These are phyloP conservation scores for Sanghuangporus baumii DNA, from an alignment of 1,284 basidiomycete species.

Conservation along the genomic window DNA sequence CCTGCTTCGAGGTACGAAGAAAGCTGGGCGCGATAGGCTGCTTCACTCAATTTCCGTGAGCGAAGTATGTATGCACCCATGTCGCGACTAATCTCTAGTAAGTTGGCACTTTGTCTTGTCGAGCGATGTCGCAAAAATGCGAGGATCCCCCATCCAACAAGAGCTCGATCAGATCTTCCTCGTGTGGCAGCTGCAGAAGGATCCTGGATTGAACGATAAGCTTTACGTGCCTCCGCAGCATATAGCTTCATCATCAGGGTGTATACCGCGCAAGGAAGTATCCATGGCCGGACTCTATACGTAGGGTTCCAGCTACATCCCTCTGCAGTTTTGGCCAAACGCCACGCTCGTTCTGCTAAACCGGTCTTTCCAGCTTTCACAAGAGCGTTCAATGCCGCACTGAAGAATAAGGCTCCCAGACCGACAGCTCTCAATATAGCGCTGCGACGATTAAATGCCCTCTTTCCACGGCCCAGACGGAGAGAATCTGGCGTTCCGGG, in stretches of 20 bases:
- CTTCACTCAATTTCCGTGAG: conserved; percentile 1
- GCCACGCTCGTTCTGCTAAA: conserved; percentile 60
- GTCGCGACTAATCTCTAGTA: background rate
- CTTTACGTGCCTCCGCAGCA: conserved; percentile 39
- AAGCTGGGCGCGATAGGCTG: background rate
- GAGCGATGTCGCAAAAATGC: conserved; percentile 16
- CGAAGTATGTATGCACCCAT: conserved; percentile 9
- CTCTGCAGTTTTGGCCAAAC: conserved; percentile 51
- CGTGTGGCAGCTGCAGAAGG: conserved; percentile 11
- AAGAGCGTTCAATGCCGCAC: conserved; percentile 53
- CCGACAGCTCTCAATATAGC: conserved; percentile 31
- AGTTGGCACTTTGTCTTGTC: background rate
- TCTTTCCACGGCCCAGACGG: conserved; percentile 17
- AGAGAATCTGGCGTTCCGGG: conserved; percentile 23
- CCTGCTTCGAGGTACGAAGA: background rate
- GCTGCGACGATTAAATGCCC: background rate
- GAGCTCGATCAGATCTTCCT: conserved; percentile 16
- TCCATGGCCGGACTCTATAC: conserved; percentile 43
- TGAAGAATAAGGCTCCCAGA: conserved; percentile 56
- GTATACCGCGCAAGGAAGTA: conserved; percentile 59
- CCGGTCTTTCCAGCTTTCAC: conserved; percentile 49
- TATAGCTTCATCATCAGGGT: conserved; percentile 68
- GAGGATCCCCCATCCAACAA: conserved; percentile 34
- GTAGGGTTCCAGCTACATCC: conserved; percentile 40
- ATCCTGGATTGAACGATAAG: conserved; percentile 1